Evolutionary conservation across 495 filamentous ascomycete species (phyloP).

Genomic region (Lentithecium fluviatile): DNA sequence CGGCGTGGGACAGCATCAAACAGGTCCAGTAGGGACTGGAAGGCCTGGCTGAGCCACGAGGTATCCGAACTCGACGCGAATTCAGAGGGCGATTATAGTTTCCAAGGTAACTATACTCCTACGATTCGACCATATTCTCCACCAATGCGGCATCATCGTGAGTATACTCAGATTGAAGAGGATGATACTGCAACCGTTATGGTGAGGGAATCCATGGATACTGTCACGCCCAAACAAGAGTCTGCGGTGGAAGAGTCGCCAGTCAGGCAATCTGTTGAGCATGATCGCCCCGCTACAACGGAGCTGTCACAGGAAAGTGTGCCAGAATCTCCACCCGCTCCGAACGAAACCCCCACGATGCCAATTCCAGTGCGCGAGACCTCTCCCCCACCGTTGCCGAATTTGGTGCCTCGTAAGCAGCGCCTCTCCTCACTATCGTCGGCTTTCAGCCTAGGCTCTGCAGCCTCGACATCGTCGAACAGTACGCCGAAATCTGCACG

Average conservation of each 20-base stretch:
- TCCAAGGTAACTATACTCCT: conserved; percentile 20
- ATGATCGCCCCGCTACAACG: not conserved
- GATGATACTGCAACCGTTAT: not conserved
- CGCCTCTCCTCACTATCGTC: not conserved
- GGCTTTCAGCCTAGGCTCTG: conserved; percentile 2
- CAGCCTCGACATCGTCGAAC: not conserved
- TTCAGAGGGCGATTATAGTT: conserved; percentile 17
- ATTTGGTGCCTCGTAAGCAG: not conserved
- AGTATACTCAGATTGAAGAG: conserved; percentile 23
- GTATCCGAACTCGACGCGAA: conserved; percentile 30
- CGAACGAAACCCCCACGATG: not conserved
- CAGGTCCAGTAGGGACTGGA: conserved; percentile 41
- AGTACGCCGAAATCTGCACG: conserved; percentile 4
- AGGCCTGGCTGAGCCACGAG: conserved; percentile 40
- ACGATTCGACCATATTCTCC: not conserved
- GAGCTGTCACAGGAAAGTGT: not conserved
- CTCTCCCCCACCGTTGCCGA: not conserved
- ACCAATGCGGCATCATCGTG: conserved; percentile 9
- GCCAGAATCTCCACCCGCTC: not conserved
- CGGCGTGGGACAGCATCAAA: conserved; percentile 4
- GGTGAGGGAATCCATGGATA: conserved; percentile 2
- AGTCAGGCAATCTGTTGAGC: not conserved
- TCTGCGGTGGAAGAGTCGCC: not conserved
- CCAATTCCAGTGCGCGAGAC: not conserved
- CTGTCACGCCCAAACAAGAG: not conserved